phyloP scores from a whole-genome alignment of 2,329 filamentous ascomycete genomes.

The Monosporascus sp. region DNA sequence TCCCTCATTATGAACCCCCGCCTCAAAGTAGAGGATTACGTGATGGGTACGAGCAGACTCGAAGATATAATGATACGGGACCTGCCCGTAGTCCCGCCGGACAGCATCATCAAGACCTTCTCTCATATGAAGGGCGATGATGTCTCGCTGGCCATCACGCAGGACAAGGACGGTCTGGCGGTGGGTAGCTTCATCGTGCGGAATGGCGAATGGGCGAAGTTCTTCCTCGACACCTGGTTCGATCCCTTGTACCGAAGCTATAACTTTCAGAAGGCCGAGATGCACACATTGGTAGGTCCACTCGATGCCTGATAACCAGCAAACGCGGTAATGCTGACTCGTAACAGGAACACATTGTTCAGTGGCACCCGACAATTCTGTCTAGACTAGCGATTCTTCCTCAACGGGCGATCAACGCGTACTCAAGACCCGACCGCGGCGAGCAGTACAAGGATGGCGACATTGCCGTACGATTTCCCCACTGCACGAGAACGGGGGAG shows the following conservation, averaged over 20 bases:
- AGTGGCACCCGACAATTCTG: conserved; percentile 96
- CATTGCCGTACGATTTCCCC: conserved; percentile 72
- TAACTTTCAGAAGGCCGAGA: conserved; percentile 93
- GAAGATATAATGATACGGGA: conserved; percentile 80
- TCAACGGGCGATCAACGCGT: conserved; percentile 77
- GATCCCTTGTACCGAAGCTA: conserved; percentile 90
- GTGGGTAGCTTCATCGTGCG: conserved; percentile 73
- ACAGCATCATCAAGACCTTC: conserved; percentile 96
- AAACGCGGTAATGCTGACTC: conserved; percentile 21
- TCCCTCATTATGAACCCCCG: conserved; percentile 83
- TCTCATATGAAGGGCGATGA: conserved; percentile 70
- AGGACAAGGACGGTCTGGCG: conserved; percentile 76
- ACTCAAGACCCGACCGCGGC: conserved; percentile 53
- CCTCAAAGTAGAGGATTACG: conserved; percentile 61
- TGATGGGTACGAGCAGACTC: conserved; percentile 63
- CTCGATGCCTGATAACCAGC: background rate
- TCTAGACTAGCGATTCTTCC: conserved; percentile 87
- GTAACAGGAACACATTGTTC: conserved; percentile 72
- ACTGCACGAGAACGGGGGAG: conserved; percentile 53
- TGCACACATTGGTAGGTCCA: conserved; percentile 72
- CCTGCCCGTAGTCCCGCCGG: conserved; percentile 81
- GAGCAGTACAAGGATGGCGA: conserved; percentile 76
- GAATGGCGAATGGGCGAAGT: conserved; percentile 86
- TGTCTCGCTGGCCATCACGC: conserved; percentile 76
- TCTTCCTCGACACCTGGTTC: conserved; percentile 92